Percentiles rank a stretch among this genome's conserved stretches.
Evolutionary conservation across 108 stramenopile species (phyloP).

Genomic region (Fragilaria crotonensis): DNA sequence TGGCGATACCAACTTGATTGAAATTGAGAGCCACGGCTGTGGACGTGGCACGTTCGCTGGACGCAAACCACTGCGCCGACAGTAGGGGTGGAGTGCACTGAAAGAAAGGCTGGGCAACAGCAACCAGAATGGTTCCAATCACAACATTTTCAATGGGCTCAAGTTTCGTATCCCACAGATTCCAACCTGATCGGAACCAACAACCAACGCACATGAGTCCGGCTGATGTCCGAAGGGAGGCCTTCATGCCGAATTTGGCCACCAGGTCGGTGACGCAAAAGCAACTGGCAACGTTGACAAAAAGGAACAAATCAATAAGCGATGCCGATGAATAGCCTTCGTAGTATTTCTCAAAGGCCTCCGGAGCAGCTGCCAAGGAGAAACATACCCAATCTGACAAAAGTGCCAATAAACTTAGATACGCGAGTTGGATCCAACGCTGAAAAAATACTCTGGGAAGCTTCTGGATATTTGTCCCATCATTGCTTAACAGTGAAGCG

Average conservation of each 20-base stretch:
- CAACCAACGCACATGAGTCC: constrained; percentile 55
- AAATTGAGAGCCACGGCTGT: constrained; percentile 68
- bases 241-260: constrained; percentile 40
- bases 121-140: constrained; percentile 53
- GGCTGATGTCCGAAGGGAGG: constrained; percentile 41
- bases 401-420: constrained; percentile 47
- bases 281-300: constrained; percentile 62
- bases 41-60: constrained; percentile 48
- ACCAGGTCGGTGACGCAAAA: constrained; percentile 62
- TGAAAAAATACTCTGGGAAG: constrained; percentile 47
- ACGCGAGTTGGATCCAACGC: constrained; percentile 58
- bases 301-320: constrained; percentile 68
- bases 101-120: constrained; percentile 71
- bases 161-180: neutral
- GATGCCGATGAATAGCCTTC: constrained; percentile 43
- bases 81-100: constrained; percentile 70
- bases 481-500: no score
- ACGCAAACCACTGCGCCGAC: constrained; percentile 58
- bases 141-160: constrained; percentile 38
- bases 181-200: constrained; percentile 38
- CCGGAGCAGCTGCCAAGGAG: constrained; percentile 45
- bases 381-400: constrained; percentile 71
- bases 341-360: constrained; percentile 19
- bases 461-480: no score
- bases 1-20: constrained; percentile 78